Base-by-base conservation (phyloP, 2,329 filamentous ascomycete species). In the Penicillium sp. region DNA sequence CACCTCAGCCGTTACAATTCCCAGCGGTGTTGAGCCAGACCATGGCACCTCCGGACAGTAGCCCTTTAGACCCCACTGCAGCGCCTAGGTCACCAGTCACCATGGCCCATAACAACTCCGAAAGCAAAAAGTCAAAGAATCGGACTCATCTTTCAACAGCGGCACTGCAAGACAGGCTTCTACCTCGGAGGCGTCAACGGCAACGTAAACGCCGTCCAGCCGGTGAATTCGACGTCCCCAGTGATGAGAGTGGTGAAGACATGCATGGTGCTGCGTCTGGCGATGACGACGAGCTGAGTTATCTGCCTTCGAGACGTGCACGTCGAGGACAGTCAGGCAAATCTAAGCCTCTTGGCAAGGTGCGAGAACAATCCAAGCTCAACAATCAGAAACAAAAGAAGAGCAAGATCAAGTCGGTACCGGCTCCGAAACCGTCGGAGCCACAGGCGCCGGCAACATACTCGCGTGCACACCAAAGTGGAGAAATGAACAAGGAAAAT, bases 251-350 rank as follows among this genome's bases (percentile, higher is more conserved):
- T 32, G 62, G 63, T 36, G 52, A 59, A 40, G 58, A 53, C 6
- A 48, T 49, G 41, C 45, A 56, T 16, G 40, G 51, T 24, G 48
- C 49, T 20, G 46, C 50, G 27, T 60, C 55, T 22, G 52, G 58
- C 6, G 67, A 69, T 42, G 66, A 70, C 13, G 68, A 71, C 46
- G 68, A 71, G 48, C 53, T 70, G 35, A 65, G 56, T 36, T 64
- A 62, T 42, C 41, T 59, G 9, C 60, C 60, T 16, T 34, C 55
- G 31, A 55, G 52, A 26, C 50, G 51, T 39, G 28, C 49, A 32
- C 57, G 51, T 39, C 54, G 55, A 31, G 59, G 51, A 23, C 44
- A 42, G 22, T 42, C 49, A 29, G 43, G 29, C 26, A 60, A 62
- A 42, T 46, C 49, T 10, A 58, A 57, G 34, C 50, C 57, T 18